Evolutionary conservation across 768 basidiomycete genomes (phyloP), one percentile per base, ranked within the genome.

Genomic region (Trametes punicea): DNA sequence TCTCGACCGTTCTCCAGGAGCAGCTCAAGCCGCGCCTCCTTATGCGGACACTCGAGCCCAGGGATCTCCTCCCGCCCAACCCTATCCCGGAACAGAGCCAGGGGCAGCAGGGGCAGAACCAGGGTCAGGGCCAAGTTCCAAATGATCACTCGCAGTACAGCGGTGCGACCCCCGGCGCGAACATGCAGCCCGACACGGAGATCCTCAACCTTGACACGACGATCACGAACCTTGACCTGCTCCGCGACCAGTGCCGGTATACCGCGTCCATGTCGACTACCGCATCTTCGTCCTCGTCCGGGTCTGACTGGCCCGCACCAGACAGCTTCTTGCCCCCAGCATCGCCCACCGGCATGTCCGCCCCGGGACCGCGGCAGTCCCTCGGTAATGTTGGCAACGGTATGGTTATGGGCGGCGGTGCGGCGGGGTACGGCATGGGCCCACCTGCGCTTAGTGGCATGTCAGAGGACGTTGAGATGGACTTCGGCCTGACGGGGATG

Each of bases 401-500:
- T 25, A 18, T 18, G n/a, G 29, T 30, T 3, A 8, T 18, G 16
- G 29, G 51, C 11, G 27, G 11, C 40, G 51, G 51, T n/a, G 15
- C 6, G 7, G 33, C 11, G 10, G 39, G 38, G 11, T 51, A 34
- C 31, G 8, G 30, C 29, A 18, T 45, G 29, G 40, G 46, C 46
- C 13, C 29, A 4, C 7, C 27, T 2, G 54, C 21, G 15, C 16
- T 39, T 31, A 23, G 15, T 9, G 27, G 50, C 18, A 51, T 51
- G 29, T 16, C 57, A n/a, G 57, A 53, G 46, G 51, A 53, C 47
- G 40, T 55, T 52, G 54, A 60, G n/a, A 57, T 61, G 57, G 59
- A 62, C 50, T 38, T 59, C 45, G 21, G 52, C 49, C 39, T 61
- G 41, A 41, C 53, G 38, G 62, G 63, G 25, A 66, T 71, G 61